A percentile compares a stretch with the other conserved stretches of the same genome.
phyloP scores from a whole-genome alignment of 305 asterid species.

The Coffea humblotiana region DNA sequence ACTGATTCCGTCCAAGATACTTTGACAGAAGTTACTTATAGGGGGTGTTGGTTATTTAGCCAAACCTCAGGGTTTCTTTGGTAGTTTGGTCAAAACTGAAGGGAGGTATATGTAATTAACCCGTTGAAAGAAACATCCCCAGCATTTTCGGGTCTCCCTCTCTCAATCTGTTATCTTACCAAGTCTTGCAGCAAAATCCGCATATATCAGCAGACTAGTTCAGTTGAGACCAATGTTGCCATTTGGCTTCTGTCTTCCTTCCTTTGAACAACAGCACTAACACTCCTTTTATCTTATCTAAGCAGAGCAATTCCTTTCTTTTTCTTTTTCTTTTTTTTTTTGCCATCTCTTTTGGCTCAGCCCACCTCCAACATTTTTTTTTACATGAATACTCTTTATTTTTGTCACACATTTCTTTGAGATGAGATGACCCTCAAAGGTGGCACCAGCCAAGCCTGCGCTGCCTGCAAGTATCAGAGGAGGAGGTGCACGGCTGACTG shows the following conservation, averaged over 20 bases:
- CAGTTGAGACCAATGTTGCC: conserved; percentile 29
- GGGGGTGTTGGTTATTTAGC: no score
- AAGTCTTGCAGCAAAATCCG: conserved; percentile 48
- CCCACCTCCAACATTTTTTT: neutral
- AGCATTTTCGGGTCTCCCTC: conserved; percentile 30
- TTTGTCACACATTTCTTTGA: conserved; percentile 2
- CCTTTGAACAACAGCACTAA: neutral
- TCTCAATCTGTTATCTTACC: conserved; percentile 43
- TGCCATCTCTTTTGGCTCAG: neutral
- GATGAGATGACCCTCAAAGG: conserved; percentile 77
- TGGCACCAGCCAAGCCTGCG: conserved; percentile 96
- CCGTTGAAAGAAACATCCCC: conserved; percentile 32
- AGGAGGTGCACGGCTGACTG: conserved; percentile 75
- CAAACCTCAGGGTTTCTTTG: no score
- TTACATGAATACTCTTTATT: neutral
- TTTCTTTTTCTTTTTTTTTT: neutral
- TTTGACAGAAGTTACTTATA: no score
- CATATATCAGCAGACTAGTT: conserved; percentile 26
- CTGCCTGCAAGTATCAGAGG: conserved; percentile 92
- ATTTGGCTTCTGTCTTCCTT: conserved; percentile 11
- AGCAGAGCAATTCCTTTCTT: neutral
- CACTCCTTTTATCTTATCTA: neutral
- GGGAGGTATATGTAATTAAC: no score
- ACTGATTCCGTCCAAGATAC: no score
- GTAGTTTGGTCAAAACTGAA: no score